Conservation (phyloP, 495 filamentous ascomycete species). For the Monascus purpureus region DNA sequence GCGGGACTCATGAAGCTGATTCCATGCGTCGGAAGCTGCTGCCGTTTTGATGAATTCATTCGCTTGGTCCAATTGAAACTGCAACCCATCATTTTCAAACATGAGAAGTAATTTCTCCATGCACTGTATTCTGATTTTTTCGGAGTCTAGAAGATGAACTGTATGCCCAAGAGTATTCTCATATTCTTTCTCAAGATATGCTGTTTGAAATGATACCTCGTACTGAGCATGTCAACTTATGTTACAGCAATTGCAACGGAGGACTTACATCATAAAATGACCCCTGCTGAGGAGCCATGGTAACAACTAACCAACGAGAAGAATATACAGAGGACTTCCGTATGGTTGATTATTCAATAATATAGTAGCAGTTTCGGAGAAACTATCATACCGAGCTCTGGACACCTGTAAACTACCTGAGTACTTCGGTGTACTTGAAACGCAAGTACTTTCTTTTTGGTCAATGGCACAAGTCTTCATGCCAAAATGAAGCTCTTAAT, state of each 20-base stretch:
- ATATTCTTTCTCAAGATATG: constrained; percentile 50
- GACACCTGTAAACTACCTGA: no score
- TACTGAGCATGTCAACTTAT: constrained; percentile 19
- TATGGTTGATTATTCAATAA: no score
- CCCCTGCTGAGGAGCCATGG: no score
- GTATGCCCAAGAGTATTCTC: constrained; percentile 41
- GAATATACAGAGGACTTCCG: no score
- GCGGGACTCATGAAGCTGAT: constrained; percentile 40
- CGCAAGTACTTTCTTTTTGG: no score
- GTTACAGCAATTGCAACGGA: no score
- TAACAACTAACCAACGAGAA: no score
- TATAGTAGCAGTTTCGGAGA: no score
- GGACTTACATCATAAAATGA: no score
- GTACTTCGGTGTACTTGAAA: no score
- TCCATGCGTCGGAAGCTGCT: constrained; percentile 39
- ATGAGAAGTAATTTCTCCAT: constrained; percentile 53
- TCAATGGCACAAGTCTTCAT: not conserved
- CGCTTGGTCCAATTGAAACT: constrained; percentile 42
- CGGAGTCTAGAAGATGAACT: constrained; percentile 48
- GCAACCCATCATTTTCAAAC: constrained; percentile 55
- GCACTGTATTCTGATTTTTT: constrained; percentile 48
- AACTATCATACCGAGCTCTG: no score
- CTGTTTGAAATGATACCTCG: constrained; percentile 31
- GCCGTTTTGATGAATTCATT: constrained; percentile 32
- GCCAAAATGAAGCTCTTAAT: constrained; percentile 42